These are phyloP conservation scores for Ormosia semicastrata DNA, from an alignment of 306 rosid genomes.

Conservation along the genomic window DNA sequence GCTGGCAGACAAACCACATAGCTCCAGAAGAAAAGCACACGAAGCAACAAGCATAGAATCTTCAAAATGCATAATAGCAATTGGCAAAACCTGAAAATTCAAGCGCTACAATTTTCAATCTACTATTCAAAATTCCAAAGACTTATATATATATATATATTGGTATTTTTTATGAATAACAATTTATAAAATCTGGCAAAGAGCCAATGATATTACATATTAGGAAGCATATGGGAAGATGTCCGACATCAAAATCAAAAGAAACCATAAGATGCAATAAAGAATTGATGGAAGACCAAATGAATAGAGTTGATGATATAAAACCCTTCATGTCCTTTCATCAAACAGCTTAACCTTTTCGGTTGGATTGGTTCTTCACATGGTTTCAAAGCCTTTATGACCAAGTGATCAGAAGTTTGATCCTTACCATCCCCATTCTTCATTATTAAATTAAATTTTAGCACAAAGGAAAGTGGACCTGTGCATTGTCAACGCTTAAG, in stretches of 20 bases:
- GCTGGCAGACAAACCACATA: constrained; percentile 86
- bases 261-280: background rate
- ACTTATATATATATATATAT: no score
- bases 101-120: constrained; percentile 12
- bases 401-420: constrained; percentile 16
- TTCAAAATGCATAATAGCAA: constrained; percentile 87
- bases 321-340: background rate
- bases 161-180: background rate
- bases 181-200: background rate
- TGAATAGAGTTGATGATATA: background rate
- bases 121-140: constrained; percentile 14
- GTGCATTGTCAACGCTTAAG: background rate
- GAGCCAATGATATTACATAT: background rate
- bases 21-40: constrained; percentile 85
- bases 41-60: constrained; percentile 84
- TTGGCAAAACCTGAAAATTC: constrained; percentile 74
- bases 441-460: background rate
- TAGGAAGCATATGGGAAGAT: background rate
- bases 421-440: background rate
- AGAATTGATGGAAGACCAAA: constrained; percentile 17
- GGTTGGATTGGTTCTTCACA: background rate
- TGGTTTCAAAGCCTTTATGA: background rate
- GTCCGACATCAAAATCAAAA: constrained; percentile 7
- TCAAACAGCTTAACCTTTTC: constrained; percentile 18
- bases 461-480: background rate